phyloP scores from a whole-genome alignment of 306 rosid species.

The Vigna mungo region DNA sequence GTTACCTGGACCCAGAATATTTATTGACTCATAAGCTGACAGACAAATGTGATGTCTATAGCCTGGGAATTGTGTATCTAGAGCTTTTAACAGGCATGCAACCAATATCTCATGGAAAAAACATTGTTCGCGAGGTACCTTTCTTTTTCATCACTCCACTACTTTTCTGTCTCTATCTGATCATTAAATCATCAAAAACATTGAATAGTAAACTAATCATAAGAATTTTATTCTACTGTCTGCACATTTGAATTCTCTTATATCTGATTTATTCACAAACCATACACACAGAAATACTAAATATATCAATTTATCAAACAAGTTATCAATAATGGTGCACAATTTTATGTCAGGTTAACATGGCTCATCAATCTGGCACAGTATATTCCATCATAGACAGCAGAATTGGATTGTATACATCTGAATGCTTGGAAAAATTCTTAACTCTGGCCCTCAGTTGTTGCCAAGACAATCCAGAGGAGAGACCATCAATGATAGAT shows the following conservation, averaged over 20 bases:
- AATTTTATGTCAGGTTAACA: constrained; percentile 58
- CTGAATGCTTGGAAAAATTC: constrained; percentile 64
- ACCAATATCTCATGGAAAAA: constrained; percentile 80
- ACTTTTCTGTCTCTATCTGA: not conserved
- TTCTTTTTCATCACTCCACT: not conserved
- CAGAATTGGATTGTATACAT: constrained; percentile 64
- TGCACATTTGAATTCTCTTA: not conserved
- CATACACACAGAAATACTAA: not conserved
- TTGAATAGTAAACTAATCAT: constrained; percentile 12
- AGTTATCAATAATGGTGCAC: not conserved
- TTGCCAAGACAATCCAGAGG: constrained; percentile 66
- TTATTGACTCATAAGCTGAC: constrained; percentile 75
- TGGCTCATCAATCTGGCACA: constrained; percentile 58
- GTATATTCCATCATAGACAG: constrained; percentile 61
- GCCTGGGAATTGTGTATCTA: constrained; percentile 77
- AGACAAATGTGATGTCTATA: constrained; percentile 83
- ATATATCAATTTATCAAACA: too few relatives aligned
- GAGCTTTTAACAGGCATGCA: constrained; percentile 74
- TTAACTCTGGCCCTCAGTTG: constrained; percentile 66
- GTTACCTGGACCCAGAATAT: constrained; percentile 84
- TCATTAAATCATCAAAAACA: not conserved
- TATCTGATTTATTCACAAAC: not conserved
- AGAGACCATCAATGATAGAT: constrained; percentile 68
- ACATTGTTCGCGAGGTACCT: constrained; percentile 81
- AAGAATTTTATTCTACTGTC: not conserved